Conservation (phyloP, 2,329 filamentous ascomycete species). For the Helminthosporium solani region DNA sequence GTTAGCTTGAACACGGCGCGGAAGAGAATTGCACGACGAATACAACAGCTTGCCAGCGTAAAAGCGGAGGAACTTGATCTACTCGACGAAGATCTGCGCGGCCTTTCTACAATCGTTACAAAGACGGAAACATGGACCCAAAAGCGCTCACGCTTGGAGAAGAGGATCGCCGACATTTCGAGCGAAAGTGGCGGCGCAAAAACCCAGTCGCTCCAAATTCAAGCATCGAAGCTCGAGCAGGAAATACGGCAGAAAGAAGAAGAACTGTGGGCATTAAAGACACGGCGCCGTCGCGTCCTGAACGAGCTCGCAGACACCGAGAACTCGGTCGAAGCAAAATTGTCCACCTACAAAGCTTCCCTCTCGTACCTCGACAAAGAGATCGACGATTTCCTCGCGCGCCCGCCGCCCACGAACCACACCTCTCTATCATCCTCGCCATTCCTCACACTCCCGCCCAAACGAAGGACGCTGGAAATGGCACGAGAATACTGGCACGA, state of each 20-base stretch:
- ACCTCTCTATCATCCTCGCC: slow-evolving; percentile 38
- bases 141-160: slow-evolving; percentile 57
- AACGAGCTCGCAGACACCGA: slow-evolving; percentile 62
- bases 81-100: slow-evolving; percentile 57
- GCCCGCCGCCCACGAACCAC: slow-evolving; percentile 50
- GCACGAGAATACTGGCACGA: slow-evolving; percentile 69
- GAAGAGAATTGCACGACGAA: slow-evolving; percentile 63
- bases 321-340: slow-evolving; percentile 67
- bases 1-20: slow-evolving; percentile 63
- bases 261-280: slow-evolving; percentile 61
- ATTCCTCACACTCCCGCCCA: slow-evolving; percentile 62
- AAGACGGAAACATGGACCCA: slow-evolving; percentile 60
- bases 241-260: slow-evolving; percentile 68
- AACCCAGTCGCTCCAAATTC: slow-evolving; percentile 51
- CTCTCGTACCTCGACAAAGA: slow-evolving; percentile 66
- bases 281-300: slow-evolving; percentile 59
- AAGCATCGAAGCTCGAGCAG: slow-evolving; percentile 56
- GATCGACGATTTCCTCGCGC: slow-evolving; percentile 59
- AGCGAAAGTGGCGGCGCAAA: slow-evolving; percentile 59
- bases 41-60: slow-evolving; percentile 63
- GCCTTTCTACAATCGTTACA: slow-evolving; percentile 59
- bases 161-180: slow-evolving; percentile 58
- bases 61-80: slow-evolving; percentile 68
- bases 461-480: slow-evolving; percentile 68
- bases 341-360: slow-evolving; percentile 70